Percentiles rank a stretch among this genome's conserved stretches.
These are phyloP conservation scores for Seiridium unicorne DNA, from an alignment of 2,329 filamentous ascomycete species.

Conservation along the genomic window DNA sequence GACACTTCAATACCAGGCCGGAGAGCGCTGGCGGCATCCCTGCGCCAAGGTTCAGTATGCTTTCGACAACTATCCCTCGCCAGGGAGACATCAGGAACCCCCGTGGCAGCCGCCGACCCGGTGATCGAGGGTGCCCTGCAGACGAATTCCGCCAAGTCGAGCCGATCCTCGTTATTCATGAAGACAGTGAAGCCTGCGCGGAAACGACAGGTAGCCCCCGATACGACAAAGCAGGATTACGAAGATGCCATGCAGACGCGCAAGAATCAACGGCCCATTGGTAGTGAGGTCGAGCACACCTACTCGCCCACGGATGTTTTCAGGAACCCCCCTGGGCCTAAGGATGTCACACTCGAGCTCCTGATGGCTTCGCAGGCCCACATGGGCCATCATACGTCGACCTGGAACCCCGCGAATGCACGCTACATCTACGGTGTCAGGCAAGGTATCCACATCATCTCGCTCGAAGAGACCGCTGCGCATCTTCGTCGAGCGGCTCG, in stretches of 20 bases:
- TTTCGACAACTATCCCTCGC: slow-evolving; percentile 40
- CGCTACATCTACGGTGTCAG: slow-evolving; percentile 92
- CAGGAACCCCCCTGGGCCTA: slow-evolving; percentile 69
- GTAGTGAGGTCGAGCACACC: slow-evolving; percentile 46
- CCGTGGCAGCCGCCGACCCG: slow-evolving; percentile 20
- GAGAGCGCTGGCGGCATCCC: slow-evolving; percentile 45
- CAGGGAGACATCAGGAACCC: slow-evolving; percentile 27
- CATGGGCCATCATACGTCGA: slow-evolving; percentile 84
- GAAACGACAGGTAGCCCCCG: slow-evolving; percentile 18
- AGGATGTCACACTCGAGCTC: slow-evolving; percentile 85
- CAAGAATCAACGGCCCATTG: slow-evolving; percentile 44
- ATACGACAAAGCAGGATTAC: slow-evolving; percentile 34
- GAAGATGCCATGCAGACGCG: slow-evolving; percentile 39
- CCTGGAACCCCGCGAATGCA: slow-evolving; percentile 94
- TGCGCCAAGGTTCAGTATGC: slow-evolving; percentile 30
- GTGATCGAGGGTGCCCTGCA: slow-evolving; percentile 15
- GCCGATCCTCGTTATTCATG: slow-evolving; percentile 24
- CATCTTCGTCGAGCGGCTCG: slow-evolving; percentile 92
- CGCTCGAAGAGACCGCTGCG: slow-evolving; percentile 82
- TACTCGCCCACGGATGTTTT: slow-evolving; percentile 69
- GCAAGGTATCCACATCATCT: slow-evolving; percentile 88
- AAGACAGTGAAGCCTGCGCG: slow-evolving; percentile 11
- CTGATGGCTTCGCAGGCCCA: slow-evolving; percentile 85
- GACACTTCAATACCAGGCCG: slow-evolving; percentile 41
- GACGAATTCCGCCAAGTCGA: slow-evolving; percentile 13